Base-by-base conservation (phyloP, 2,329 filamentous ascomycete genomes). In the Aspergillus sp. region DNA sequence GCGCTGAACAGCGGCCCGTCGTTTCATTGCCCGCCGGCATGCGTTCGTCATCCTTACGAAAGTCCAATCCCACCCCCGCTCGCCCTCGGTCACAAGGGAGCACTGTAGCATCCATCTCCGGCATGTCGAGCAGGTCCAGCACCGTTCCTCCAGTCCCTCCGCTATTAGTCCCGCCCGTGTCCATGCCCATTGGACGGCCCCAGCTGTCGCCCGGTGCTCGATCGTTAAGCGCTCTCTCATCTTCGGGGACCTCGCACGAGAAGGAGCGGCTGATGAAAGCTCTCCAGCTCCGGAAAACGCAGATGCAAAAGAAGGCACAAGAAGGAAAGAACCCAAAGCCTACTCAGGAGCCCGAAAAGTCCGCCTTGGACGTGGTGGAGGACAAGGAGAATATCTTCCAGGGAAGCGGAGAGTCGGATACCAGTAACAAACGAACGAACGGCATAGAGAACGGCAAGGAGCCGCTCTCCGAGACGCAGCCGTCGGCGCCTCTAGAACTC, bases 211-310 rank as follows among this genome's bases (percentile, higher is more conserved):
- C 73, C 6, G 65, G 69, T 16, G 70, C 70, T 32, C 72, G 71
- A 54, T 75, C 73, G 20, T 71, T 65, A 70, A 82, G 65, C 70
- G 75, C 76, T 60, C 57, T 73, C 57, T 67, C 65, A 64, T 77
- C 71, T 63, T 78, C 69, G 10, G 75, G 77, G n/a, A 88, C 95
- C 64, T 91, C 90, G 1, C 89, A 90, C 0, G 94, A 99, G 71
- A 97, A 95, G 75, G 85, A 89, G 55, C 83, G 94, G 50, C 78
- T 99, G 57, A 92, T 96, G 89, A 97, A 95, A 75, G 94, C 94
- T 6, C 81, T 97, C 75, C 89, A 97, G 71, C 73, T 97, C 61
- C 83, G 93, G 48, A 94, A 95, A 72, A 91, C 88, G 73, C 91
- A 91, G 70, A 85, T 87, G 67, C 70, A 67, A 34, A 71, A 69